These are phyloP conservation scores for Xylona heveae DNA, from an alignment of 495 filamentous ascomycete species.

Conservation along the genomic window DNA sequence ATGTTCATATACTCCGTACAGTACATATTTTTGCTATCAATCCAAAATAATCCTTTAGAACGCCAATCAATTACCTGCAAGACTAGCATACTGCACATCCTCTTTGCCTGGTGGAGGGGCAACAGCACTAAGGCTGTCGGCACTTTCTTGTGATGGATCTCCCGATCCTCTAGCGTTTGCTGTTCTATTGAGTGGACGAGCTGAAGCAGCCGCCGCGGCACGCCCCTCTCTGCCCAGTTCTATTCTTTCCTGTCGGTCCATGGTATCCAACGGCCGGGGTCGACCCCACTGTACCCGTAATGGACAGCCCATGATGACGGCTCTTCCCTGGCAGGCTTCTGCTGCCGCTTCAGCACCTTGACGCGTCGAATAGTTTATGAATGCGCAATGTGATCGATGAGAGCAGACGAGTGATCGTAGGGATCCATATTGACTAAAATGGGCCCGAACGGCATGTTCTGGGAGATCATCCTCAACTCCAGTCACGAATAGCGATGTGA, in stretches of 20 bases:
- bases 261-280: slow-evolving; percentile 71
- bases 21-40: too few relatives aligned
- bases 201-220: slow-evolving; percentile 16
- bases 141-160: slow-evolving; percentile 13
- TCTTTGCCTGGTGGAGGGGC: slow-evolving; percentile 69
- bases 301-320: slow-evolving; percentile 66
- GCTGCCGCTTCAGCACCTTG: slow-evolving; percentile 70
- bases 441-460: slow-evolving; percentile 71
- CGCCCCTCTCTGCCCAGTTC: slow-evolving; percentile 55
- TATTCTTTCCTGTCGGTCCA: slow-evolving; percentile 64
- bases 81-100: slow-evolving; percentile 65
- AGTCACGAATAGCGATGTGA: slow-evolving; percentile 83
- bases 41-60: too few relatives aligned
- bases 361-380: slow-evolving; percentile 76
- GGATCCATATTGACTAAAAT: slow-evolving; percentile 72
- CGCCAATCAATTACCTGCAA: slow-evolving; percentile 51
- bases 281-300: slow-evolving; percentile 78
- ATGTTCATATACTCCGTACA: too few relatives aligned
- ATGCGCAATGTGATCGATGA: slow-evolving; percentile 90
- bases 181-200: background rate
- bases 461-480: slow-evolving; percentile 93
- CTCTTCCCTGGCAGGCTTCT: slow-evolving; percentile 65
- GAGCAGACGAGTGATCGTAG: slow-evolving; percentile 83
- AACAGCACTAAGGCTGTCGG: slow-evolving; percentile 27
- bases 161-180: slow-evolving; percentile 6